phyloP scores from a whole-genome alignment of 768 basidiomycete species.

The Trichaptum fuscoviolaceum region DNA sequence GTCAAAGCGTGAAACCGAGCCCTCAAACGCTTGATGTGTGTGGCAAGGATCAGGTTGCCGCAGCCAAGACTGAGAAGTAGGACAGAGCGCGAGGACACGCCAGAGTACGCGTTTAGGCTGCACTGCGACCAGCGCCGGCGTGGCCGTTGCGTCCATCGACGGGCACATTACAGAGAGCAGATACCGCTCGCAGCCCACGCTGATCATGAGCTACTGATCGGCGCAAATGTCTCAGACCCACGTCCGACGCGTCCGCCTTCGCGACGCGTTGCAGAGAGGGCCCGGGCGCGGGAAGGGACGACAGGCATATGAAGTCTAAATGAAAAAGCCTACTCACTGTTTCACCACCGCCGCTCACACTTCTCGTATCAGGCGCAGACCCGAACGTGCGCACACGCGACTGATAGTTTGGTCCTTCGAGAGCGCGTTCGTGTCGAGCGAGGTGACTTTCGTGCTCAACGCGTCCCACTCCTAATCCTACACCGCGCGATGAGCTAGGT shows the following conservation, averaged over 20 bases:
- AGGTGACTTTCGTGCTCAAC: not conserved
- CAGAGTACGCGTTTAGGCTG: not conserved
- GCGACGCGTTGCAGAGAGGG: not conserved
- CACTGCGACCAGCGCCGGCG: not conserved
- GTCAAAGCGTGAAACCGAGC: not conserved
- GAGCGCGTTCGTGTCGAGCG: not conserved
- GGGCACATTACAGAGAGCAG: not conserved
- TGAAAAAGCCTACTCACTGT: not conserved
- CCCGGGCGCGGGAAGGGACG: not conserved
- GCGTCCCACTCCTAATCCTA: not conserved
- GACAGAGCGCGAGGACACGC: not conserved
- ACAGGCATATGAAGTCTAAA: not conserved
- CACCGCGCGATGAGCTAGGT: not conserved
- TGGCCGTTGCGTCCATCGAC: not conserved
- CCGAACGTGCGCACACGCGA: not conserved
- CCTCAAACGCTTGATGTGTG: not conserved
- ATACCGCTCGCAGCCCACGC: not conserved
- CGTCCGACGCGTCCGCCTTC: not conserved
- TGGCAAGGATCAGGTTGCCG: not conserved
- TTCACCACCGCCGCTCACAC: not conserved
- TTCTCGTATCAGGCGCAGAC: not conserved
- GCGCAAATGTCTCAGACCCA: not conserved
- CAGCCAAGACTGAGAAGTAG: not conserved
- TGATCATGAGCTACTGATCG: not conserved
- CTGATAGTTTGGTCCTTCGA: not conserved